Evolutionary conservation across 257 asterid genomes (phyloP).

Genomic region (Rubia yunnanensis): DNA sequence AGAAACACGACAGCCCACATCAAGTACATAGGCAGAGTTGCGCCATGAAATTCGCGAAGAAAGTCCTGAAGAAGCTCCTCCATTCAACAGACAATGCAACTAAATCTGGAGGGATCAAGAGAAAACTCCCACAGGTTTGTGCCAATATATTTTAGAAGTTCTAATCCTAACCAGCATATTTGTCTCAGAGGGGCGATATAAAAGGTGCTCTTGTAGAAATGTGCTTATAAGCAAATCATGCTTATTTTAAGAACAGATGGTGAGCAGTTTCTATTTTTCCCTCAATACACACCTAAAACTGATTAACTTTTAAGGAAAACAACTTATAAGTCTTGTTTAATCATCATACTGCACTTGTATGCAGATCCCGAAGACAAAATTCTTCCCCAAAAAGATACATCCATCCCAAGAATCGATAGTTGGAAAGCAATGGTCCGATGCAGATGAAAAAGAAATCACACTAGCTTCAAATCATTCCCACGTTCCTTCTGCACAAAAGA

Average conservation of each 20-base stretch:
- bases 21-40: not conserved
- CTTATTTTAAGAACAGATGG: no score
- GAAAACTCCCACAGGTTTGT: conserved; percentile 63
- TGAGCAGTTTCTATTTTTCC: no score
- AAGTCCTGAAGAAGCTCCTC: conserved; percentile 41
- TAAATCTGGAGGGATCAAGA: conserved; percentile 36
- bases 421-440: not conserved
- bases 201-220: no score
- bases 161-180: not conserved
- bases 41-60: conserved; percentile 41
- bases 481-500: not conserved
- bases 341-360: not conserved
- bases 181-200: no score
- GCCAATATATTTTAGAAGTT: not conserved
- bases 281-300: no score
- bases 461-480: not conserved
- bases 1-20: not conserved
- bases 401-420: conserved; percentile 9
- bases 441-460: not conserved
- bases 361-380: conserved; percentile 14
- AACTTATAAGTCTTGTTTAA: no score
- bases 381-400: conserved; percentile 18
- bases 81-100: conserved; percentile 17
- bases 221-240: no score
- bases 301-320: no score